phyloP scores from a whole-genome alignment of 2,329 filamentous ascomycete genomes.

The Monascus ruber region DNA sequence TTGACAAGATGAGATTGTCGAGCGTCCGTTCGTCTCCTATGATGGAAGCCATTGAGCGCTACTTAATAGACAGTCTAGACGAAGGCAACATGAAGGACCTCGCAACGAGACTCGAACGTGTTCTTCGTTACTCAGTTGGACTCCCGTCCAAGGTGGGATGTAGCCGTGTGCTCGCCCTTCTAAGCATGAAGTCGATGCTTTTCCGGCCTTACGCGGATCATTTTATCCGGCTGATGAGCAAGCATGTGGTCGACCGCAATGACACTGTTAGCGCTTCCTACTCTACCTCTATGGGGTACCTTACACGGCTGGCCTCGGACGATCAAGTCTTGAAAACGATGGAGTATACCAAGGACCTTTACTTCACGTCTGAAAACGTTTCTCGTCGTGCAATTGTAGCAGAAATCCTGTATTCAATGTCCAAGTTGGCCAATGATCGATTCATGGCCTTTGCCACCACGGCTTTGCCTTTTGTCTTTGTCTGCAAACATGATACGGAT shows the following conservation, averaged over 20 bases:
- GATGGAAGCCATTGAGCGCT: slow-evolving; percentile 83
- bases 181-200: slow-evolving; percentile 65
- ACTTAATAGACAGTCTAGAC: slow-evolving; percentile 67
- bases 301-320: slow-evolving; percentile 55
- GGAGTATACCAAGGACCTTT: slow-evolving; percentile 53
- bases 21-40: slow-evolving; percentile 79
- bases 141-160: slow-evolving; percentile 92
- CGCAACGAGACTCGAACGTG: slow-evolving; percentile 59
- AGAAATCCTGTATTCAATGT: slow-evolving; percentile 71
- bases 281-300: slow-evolving; percentile 73
- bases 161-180: slow-evolving; percentile 68
- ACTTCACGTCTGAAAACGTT: slow-evolving; percentile 73
- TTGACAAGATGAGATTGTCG: slow-evolving; percentile 74
- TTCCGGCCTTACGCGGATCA: slow-evolving; percentile 64
- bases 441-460: slow-evolving; percentile 66
- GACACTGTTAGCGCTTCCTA: slow-evolving; percentile 88
- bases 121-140: slow-evolving; percentile 76
- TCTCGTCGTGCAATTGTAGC: slow-evolving; percentile 61
- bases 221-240: slow-evolving; percentile 68
- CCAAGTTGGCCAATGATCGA: slow-evolving; percentile 78
- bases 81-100: slow-evolving; percentile 64
- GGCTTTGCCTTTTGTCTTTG: slow-evolving; percentile 76
- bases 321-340: slow-evolving; percentile 46
- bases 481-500: slow-evolving; percentile 76
- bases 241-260: slow-evolving; percentile 78